Conservation (phyloP, 2,329 filamentous ascomycete genomes). For the Fusarium coffeatum region DNA sequence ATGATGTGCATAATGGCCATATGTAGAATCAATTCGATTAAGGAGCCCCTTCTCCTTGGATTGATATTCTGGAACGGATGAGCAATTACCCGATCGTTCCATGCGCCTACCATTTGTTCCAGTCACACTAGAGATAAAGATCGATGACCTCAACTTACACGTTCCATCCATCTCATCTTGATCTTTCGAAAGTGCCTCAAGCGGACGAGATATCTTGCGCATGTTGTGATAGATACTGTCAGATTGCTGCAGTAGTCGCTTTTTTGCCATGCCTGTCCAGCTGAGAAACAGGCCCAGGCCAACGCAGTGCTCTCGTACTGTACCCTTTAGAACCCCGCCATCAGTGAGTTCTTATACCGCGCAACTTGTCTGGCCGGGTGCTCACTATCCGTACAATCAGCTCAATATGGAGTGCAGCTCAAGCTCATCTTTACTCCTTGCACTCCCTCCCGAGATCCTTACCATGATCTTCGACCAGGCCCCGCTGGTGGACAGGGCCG, state of each 20-base stretch:
- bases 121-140: neutral
- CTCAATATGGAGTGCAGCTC: neutral
- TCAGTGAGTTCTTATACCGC: constrained; percentile 15
- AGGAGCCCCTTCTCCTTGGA: neutral
- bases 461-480: constrained; percentile 37
- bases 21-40: too few relatives aligned
- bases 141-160: neutral
- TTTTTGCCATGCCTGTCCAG: constrained; percentile 18
- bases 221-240: neutral
- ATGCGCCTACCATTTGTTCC: neutral
- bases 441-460: constrained; percentile 47
- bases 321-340: constrained; percentile 22
- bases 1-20: neutral
- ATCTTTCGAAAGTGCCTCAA: neutral
- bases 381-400: constrained; percentile 13
- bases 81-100: neutral
- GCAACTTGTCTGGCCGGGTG: neutral
- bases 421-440: constrained; percentile 24
- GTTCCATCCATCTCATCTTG: neutral
- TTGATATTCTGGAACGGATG: neutral
- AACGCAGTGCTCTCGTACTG: constrained; percentile 1
- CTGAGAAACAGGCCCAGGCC: constrained; percentile 5
- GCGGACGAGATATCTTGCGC: rapidly evolving
- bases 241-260: neutral
- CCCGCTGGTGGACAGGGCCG: constrained; percentile 22